Evolutionary conservation across 176 grass and related monocot genomes (phyloP).

Genomic region (bread wheat (Triticum aestivum)): DNA sequence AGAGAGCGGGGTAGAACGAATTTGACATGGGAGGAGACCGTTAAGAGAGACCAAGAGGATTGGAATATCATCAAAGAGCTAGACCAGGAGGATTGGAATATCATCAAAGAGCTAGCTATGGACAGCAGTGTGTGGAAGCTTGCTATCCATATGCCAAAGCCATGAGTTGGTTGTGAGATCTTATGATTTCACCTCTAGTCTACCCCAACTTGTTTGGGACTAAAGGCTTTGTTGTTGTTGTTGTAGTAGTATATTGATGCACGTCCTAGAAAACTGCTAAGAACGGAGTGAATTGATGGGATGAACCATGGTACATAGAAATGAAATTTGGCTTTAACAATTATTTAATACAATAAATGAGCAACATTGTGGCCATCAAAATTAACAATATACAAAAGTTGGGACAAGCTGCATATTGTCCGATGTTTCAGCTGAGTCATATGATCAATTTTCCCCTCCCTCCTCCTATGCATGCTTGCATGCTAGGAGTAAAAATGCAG

Average conservation of each 20-base stretch:
- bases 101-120: too few species aligned
- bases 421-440: conserved; percentile 2
- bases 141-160: too few species aligned
- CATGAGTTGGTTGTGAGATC: too few species aligned
- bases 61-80: too few species aligned
- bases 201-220: too few species aligned
- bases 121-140: too few species aligned
- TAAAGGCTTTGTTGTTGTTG: too few species aligned
- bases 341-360: conserved; percentile 18
- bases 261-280: background rate
- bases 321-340: background rate
- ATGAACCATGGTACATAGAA: background rate
- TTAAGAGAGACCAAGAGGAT: too few species aligned
- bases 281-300: background rate
- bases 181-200: too few species aligned
- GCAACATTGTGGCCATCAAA: background rate
- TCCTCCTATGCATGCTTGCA: background rate
- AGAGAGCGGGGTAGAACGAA: too few species aligned
- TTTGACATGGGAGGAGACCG: too few species aligned
- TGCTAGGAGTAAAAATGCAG: background rate
- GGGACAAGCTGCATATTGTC: background rate
- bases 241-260: background rate
- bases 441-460: background rate
- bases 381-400: conserved; percentile 3
- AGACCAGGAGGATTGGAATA: too few species aligned